Base-by-base conservation (phyloP, 352 stramenopile species). In the Phytophthora tubulina region DNA sequence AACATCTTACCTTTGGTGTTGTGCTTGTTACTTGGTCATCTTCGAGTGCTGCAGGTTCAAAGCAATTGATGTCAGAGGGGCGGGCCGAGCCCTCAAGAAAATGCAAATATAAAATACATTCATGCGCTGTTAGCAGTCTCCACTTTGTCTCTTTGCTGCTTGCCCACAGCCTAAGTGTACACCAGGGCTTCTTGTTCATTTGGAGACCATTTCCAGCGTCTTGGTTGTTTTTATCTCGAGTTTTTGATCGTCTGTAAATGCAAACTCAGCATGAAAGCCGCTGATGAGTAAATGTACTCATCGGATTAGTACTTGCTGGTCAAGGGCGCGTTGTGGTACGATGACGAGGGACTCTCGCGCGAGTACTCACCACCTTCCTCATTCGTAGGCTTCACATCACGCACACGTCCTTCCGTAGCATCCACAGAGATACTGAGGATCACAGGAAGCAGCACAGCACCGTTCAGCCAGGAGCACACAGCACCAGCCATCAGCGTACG, bases 371-470 rank as follows among this genome's bases (percentile, higher is more conserved):
- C 71, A 21, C 76, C 76, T 41, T 83, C 74, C 42, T 83, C 76
- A 52, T 77, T 84, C 36, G 76, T 84, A 0, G 65, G 54, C 60
- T 81, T 84, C 1, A 77, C 65, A 15, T 83, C 58, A 51, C 76
- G 75, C 48, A 81, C 65, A 11, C 71, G 75, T n/a, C 63, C 73
- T 73, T 85, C 70, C 10, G 53, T 72, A 3, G 79, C 57, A 71
- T 89, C 79, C 31, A 81, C 77, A 52, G 61, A 50, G 52, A 89
- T 66, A 54, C 81, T 89, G 32, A 89, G 65, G 7, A 53, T 62
- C 30, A 89, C 81, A 21, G 81, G 81, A 2, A 89, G 60, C 45
- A 84, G 52, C 51, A 81, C 59, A 27, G 62, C 66, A 54, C 63
- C 67, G 36, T 84, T 81, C 33, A 84, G 17, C 44, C 82, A 77